Evolutionary conservation across 139 green algal species (phyloP).

Genomic region (Micractinium conductrix): DNA sequence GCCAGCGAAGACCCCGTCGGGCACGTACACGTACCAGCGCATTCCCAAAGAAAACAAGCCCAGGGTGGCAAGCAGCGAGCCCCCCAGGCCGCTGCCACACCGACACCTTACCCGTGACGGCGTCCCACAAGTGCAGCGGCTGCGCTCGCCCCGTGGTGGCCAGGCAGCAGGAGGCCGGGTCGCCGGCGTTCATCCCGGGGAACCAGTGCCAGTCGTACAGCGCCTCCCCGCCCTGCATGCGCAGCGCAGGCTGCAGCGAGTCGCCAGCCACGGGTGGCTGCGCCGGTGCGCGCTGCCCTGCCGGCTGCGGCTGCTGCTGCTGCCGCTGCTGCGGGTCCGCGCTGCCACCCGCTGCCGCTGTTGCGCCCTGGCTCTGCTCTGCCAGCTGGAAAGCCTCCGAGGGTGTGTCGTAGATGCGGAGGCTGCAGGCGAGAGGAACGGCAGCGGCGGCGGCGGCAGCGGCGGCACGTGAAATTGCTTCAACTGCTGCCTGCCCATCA

Average conservation of each 20-base stretch:
- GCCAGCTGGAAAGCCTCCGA: conserved; percentile 40
- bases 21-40: no score
- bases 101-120: conserved; percentile 40
- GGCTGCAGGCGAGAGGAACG: conserved; percentile 56
- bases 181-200: conserved; percentile 42
- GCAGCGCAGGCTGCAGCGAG: conserved; percentile 50
- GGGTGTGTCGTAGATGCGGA: conserved; percentile 79
- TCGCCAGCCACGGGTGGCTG: conserved; percentile 24
- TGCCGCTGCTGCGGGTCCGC: not conserved
- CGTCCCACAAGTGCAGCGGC: conserved; percentile 90
- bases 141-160: conserved; percentile 74
- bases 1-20: no score
- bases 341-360: not conserved
- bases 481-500: no score
- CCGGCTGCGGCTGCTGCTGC: not conserved
- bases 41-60: not conserved
- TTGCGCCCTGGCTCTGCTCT: not conserved
- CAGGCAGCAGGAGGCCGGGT: conserved; percentile 82
- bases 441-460: no score
- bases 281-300: conserved; percentile 17
- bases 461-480: no score
- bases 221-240: conserved; percentile 71
- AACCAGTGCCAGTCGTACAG: conserved; percentile 90
- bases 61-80: not conserved
- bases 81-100: not conserved